A percentile compares a stretch with the other conserved stretches of the same genome.
Evolutionary conservation across 148 eudicot species (phyloP).

Genomic region (Rhododendron ovatum): DNA sequence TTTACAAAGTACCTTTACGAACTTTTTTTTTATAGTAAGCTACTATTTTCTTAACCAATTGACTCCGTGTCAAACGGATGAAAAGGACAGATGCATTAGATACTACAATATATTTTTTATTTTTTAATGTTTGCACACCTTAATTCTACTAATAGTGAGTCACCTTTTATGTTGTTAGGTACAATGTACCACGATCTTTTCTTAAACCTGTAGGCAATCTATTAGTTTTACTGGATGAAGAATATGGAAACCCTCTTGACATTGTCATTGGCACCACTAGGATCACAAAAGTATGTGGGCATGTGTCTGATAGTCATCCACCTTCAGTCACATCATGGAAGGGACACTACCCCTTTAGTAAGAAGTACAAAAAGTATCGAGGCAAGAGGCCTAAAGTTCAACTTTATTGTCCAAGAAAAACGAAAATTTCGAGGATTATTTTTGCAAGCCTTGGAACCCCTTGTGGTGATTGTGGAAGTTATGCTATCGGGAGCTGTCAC

Average conservation of each 20-base stretch:
- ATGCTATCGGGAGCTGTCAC: constrained; percentile 41
- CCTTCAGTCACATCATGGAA: constrained; percentile 27
- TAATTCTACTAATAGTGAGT: neutral
- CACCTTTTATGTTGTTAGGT: constrained; percentile 31
- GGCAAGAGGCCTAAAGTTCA: constrained; percentile 29
- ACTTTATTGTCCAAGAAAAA: constrained; percentile 31
- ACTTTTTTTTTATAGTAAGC: neutral
- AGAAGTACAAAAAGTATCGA: neutral
- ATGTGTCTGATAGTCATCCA: constrained; percentile 25
- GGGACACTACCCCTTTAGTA: neutral
- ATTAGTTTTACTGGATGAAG: constrained; percentile 55
- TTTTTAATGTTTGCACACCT: neutral
- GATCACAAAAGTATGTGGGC: constrained; percentile 30
- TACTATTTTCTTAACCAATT: neutral
- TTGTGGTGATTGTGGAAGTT: constrained; percentile 30
- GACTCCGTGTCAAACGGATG: neutral
- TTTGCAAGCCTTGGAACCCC: constrained; percentile 54
- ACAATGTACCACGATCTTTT: constrained; percentile 61
- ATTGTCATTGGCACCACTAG: constrained; percentile 45
- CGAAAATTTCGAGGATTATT: constrained; percentile 24
- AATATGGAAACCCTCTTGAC: constrained; percentile 45
- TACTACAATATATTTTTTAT: neutral
- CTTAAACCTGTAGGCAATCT: constrained; percentile 41
- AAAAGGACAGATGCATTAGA: neutral
- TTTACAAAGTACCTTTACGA: neutral